Base-by-base conservation (phyloP, 768 basidiomycete species). In the Coprinopsis sp. region DNA sequence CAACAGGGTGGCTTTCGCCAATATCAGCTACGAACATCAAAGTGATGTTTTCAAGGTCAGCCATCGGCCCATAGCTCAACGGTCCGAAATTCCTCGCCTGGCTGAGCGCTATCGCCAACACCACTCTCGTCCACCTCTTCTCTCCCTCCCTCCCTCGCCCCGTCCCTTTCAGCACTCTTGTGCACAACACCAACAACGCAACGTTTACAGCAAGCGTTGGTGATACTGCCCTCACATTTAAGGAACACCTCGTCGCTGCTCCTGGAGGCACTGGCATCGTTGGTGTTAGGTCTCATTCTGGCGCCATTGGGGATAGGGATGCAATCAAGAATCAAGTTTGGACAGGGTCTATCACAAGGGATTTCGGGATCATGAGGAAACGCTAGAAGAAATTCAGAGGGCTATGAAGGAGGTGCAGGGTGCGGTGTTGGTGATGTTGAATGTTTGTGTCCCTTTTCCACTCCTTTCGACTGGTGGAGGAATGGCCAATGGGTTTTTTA, bases 1-100 rank as follows among this genome's bases (percentile, higher is more conserved):
- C 22, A 47, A 11, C 55, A 72, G 78, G 6, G 90, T 92, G 78
- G 86, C 91, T 1, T 73, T 95, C 18, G 55, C 96, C 38, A 99
- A 98, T 72, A 97, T 98, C 64, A 77, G 88, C 63, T 66, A 97
- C 50, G 95, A 99, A 68, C 68, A 91, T 4, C 84, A 93, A 14
- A 89, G 86, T 3, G 95, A 99, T 59, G 96, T 95, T 4, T 87
- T 95, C 75, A 97, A 98, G 72, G 87, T 99, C 61, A 82, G 84
- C 3, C 11, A 91, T 98, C 50, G 95, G 95, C 0, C 88, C 92
- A 0, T 99, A 96, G 95, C 78, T 97, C 33, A 84, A 94, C 42
- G 80, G 84, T 11, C 72, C 98, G 50, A 80, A 84, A 5, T 85
- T 91, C 71, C 74, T 99, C 61, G 78, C 91, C 11, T 98, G 93